These are phyloP conservation scores for Candida tallmaniae DNA, from an alignment of 805 yeast genomes.

Conservation along the genomic window DNA sequence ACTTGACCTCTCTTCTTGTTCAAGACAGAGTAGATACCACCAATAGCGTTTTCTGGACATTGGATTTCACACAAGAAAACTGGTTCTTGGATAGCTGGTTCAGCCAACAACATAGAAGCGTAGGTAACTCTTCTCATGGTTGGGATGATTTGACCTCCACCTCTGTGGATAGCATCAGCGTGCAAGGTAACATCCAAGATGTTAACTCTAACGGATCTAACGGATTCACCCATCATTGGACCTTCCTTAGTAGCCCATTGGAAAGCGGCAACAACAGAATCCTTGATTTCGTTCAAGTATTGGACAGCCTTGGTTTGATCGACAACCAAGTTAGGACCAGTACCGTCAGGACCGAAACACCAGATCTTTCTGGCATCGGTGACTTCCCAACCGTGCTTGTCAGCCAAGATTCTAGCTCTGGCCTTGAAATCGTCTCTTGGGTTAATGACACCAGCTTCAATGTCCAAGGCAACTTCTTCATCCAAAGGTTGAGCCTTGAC, in stretches of 20 bases:
- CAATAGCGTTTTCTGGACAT: slow-evolving; percentile 99
- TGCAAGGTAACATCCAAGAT: slow-evolving; percentile 98
- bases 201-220: slow-evolving; percentile 97
- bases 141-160: slow-evolving; percentile 99
- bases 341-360: slow-evolving; percentile 99
- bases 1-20: slow-evolving; percentile 99
- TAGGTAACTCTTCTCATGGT: slow-evolving; percentile 99
- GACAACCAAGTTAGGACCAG: slow-evolving; percentile 97
- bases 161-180: slow-evolving; percentile 99
- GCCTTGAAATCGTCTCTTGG: slow-evolving; percentile 98
- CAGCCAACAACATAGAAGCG: slow-evolving; percentile 97
- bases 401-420: slow-evolving; percentile 98
- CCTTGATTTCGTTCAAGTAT: slow-evolving; percentile 98
- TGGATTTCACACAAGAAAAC: slow-evolving; percentile 98
- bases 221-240: slow-evolving; percentile 94
- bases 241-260: slow-evolving; percentile 99
- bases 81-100: slow-evolving; percentile 99
- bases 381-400: slow-evolving; percentile 99
- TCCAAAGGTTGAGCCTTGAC: slow-evolving; percentile 94
- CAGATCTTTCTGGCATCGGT: slow-evolving; percentile 99
- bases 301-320: slow-evolving; percentile 99
- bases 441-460: slow-evolving; percentile 86
- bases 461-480: slow-evolving; percentile 89
- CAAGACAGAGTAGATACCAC: slow-evolving; percentile 99
- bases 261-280: slow-evolving; percentile 99